Percentiles rank a stretch among this genome's conserved stretches.
Evolutionary conservation across 805 yeast species (phyloP).

Genomic region (Candida caryicola): DNA sequence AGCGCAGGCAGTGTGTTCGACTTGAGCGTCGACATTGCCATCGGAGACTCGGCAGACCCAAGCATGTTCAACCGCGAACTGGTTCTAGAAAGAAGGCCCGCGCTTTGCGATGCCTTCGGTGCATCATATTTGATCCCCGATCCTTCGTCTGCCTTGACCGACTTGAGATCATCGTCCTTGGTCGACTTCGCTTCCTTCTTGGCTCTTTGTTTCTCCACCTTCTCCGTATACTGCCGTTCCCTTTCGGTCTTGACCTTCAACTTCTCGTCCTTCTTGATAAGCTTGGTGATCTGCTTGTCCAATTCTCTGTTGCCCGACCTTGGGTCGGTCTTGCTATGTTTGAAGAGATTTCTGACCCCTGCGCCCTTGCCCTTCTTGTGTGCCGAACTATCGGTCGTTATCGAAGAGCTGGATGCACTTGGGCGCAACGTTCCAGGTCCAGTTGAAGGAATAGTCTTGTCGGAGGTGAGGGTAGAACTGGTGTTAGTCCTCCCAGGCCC

Average conservation of each 20-base stretch:
- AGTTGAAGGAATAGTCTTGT: background rate
- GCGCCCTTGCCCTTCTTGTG: background rate
- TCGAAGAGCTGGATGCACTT: slow-evolving; percentile 10
- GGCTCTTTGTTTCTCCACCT: slow-evolving; percentile 22
- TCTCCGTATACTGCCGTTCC: slow-evolving; percentile 13
- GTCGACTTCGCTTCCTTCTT: slow-evolving; percentile 8
- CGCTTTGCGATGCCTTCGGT: background rate
- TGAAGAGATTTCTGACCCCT: slow-evolving; percentile 15
- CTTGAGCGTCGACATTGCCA: too few species aligned
- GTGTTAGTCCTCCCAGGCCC: background rate
- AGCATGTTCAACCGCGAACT: background rate
- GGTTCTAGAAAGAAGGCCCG: background rate
- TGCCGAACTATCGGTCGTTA: slow-evolving; percentile 1
- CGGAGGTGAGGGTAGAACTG: background rate
- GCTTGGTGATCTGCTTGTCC: slow-evolving; percentile 32
- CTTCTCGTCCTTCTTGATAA: slow-evolving; percentile 32
- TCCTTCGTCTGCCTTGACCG: too few species aligned
- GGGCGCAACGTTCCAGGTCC: slow-evolving; percentile 8
- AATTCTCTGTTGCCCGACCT: slow-evolving; percentile 24
- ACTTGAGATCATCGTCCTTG: background rate
- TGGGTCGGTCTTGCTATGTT: slow-evolving; percentile 20
- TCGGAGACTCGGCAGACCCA: too few species aligned
- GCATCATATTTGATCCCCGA: too few species aligned
- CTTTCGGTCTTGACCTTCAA: slow-evolving; percentile 15
- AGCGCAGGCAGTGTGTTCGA: too few species aligned